Conservation (phyloP, 345 rosid species). For the Gossypium arboreum region DNA sequence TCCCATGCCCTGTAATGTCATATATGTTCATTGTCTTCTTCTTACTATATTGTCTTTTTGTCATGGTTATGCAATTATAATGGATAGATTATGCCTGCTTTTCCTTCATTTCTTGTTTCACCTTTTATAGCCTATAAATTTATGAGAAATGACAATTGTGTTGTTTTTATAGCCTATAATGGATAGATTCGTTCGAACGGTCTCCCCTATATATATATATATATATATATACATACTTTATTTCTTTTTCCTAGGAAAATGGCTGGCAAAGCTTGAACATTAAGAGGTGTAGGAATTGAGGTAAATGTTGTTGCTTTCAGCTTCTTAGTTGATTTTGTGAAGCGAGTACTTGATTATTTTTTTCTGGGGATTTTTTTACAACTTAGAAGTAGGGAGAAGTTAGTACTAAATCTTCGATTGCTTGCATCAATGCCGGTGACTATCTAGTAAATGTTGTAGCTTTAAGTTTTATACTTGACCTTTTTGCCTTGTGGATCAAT, state of each 20-base stretch:
- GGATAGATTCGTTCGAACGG: too few relatives aligned
- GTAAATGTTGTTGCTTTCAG: background rate
- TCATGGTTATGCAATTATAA: too few relatives aligned
- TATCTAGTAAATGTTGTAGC: background rate
- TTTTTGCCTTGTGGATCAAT: background rate
- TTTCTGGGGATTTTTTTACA: background rate
- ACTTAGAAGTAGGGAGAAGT: background rate
- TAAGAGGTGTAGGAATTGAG: too few relatives aligned
- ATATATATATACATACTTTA: too few relatives aligned
- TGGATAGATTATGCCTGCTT: conserved; percentile 8
- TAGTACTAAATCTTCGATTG: background rate
- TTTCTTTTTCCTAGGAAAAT: too few relatives aligned
- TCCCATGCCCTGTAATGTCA: background rate
- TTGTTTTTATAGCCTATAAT: too few relatives aligned
- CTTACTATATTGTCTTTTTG: background rate
- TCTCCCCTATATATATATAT: too few relatives aligned
- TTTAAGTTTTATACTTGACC: background rate
- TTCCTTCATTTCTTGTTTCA: conserved; percentile 7
- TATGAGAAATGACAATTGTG: conserved; percentile 12
- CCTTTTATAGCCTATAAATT: conserved; percentile 1
- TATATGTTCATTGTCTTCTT: conserved; percentile 21
- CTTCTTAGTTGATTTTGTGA: conserved; percentile 2
- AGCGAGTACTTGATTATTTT: background rate
- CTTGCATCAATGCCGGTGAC: background rate
- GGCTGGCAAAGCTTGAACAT: too few relatives aligned